Conservation (phyloP, 352 stramenopile genomes). For the Phytophthora sojae region DNA sequence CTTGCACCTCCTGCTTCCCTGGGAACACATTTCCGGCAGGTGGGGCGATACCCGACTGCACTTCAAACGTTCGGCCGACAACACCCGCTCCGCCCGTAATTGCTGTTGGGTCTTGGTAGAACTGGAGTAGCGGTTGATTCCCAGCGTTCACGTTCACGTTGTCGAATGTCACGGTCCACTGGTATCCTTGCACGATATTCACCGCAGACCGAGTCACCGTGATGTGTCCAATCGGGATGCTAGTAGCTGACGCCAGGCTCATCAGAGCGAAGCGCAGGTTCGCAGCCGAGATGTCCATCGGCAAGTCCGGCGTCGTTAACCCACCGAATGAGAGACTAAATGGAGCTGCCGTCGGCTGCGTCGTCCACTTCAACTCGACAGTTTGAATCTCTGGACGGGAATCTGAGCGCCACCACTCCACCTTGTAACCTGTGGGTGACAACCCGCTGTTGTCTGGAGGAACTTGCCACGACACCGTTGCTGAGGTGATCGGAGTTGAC, state of each 20-base stretch:
- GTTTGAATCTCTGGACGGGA: constrained; percentile 79
- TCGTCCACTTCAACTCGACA: constrained; percentile 87
- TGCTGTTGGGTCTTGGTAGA: constrained; percentile 38
- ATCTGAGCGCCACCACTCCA: constrained; percentile 83
- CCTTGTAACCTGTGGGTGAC: constrained; percentile 74
- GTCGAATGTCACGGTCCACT: constrained; percentile 84
- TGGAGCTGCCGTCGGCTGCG: constrained; percentile 44
- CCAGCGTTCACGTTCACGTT: constrained; percentile 44
- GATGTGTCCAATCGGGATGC: constrained; percentile 45
- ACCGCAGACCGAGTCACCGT: constrained; percentile 71
- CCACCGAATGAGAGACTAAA: constrained; percentile 86
- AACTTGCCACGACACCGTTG: constrained; percentile 81
- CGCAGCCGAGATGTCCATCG: constrained; percentile 74
- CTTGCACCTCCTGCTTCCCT: constrained; percentile 75
- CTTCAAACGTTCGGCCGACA: constrained; percentile 57
- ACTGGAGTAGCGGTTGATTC: constrained; percentile 72
- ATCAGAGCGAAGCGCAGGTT: constrained; percentile 90
- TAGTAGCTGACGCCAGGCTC: constrained; percentile 70
- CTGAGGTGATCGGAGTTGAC: constrained; percentile 57
- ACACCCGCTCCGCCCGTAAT: constrained; percentile 39
- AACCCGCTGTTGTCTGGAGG: constrained; percentile 69
- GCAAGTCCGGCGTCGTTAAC: constrained; percentile 67
- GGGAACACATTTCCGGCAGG: constrained; percentile 51
- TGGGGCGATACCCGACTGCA: constrained; percentile 48
- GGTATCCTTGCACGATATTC: constrained; percentile 67